phyloP scores from a whole-genome alignment of 2,329 filamentous ascomycete genomes.

The Daldinia eschscholtzii region DNA sequence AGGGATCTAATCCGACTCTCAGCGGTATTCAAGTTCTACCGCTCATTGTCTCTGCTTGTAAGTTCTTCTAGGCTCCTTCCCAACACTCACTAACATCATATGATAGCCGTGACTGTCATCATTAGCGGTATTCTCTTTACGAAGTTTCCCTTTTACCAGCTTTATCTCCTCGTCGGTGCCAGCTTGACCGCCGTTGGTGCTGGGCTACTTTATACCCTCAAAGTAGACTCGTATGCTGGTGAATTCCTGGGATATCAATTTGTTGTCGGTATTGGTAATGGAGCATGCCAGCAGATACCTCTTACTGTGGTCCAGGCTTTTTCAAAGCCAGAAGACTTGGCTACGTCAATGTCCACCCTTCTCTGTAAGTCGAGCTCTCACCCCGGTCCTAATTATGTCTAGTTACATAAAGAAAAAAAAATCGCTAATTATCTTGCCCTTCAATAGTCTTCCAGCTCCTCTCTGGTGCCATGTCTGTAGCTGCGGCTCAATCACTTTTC shows the following conservation, averaged over 20 bases:
- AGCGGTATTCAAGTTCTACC: slow-evolving; percentile 5
- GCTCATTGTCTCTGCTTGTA: slow-evolving; percentile 7
- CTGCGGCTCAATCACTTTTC: slow-evolving; percentile 1
- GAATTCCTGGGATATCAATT: background rate
- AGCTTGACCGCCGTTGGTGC: background rate
- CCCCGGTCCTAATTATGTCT: background rate
- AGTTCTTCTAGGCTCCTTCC: background rate
- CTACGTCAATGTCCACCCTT: slow-evolving; percentile 3
- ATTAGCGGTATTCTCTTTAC: slow-evolving; percentile 4
- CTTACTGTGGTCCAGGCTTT: background rate
- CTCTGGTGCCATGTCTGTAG: background rate
- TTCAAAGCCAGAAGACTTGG: background rate
- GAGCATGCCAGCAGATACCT: slow-evolving; percentile 6
- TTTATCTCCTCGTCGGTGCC: slow-evolving; percentile 1
- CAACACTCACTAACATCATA: background rate
- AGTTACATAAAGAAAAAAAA: background rate
- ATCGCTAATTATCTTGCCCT: background rate
- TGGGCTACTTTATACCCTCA: background rate
- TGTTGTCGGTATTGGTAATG: slow-evolving; percentile 2
- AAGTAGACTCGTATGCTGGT: slow-evolving; percentile 3
- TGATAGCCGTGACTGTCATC: background rate
- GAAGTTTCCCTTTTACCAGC: background rate
- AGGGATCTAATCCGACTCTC: slow-evolving; percentile 1
- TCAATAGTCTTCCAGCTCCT: background rate
- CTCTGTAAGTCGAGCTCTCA: background rate